phyloP scores from a whole-genome alignment of 306 rosid species.

The Begonia loranthoides region DNA sequence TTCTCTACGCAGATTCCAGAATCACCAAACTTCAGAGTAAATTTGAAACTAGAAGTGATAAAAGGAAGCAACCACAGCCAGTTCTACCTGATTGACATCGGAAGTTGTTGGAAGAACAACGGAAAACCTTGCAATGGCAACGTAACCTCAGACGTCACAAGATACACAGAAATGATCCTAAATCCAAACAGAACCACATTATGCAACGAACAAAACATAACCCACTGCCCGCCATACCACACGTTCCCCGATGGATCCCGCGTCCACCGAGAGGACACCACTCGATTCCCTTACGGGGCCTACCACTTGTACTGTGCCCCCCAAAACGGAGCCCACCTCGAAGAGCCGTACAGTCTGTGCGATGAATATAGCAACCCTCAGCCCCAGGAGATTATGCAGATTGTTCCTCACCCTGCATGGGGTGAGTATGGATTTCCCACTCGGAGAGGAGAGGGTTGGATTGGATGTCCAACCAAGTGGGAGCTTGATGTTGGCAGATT shows the following conservation, averaged over 20 bases:
- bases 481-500: constrained; percentile 45
- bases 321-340: constrained; percentile 27
- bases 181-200: constrained; percentile 29
- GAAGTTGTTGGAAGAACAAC: constrained; percentile 50
- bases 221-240: constrained; percentile 42
- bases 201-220: constrained; percentile 27
- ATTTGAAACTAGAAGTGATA: constrained; percentile 25
- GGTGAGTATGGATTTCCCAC: constrained; percentile 38
- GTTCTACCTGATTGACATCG: constrained; percentile 36
- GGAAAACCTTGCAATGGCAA: constrained; percentile 35
- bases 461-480: constrained; percentile 43
- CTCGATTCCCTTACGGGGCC: constrained; percentile 39
- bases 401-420: constrained; percentile 56
- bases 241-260: constrained; percentile 21
- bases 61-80: constrained; percentile 37
- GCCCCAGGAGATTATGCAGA: constrained; percentile 43
- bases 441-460: constrained; percentile 45
- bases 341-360: constrained; percentile 35
- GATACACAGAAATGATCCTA: constrained; percentile 46
- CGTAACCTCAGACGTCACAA: constrained; percentile 31
- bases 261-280: constrained; percentile 32
- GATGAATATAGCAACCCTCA: constrained; percentile 54
- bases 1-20: constrained; percentile 23
- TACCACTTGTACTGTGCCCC: constrained; percentile 46
- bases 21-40: constrained; percentile 39